Percentiles rank a stretch among this genome's conserved stretches.
Evolutionary conservation across 257 asterid genomes (phyloP).

Genomic region (Gentiana macrophylla): DNA sequence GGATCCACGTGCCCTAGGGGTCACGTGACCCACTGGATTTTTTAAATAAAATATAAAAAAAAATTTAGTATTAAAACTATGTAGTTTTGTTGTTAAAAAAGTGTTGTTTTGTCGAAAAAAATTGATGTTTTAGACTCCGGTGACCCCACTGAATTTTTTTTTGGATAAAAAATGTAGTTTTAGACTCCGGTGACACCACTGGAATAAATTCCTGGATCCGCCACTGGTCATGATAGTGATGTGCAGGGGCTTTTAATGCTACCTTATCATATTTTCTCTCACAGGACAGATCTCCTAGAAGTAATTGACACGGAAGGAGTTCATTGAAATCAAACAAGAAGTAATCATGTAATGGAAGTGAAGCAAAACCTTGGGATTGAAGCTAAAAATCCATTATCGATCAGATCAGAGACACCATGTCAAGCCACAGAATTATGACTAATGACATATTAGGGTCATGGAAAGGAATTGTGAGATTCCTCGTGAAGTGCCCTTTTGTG

Average conservation of each 20-base stretch:
- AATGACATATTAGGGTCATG: constrained; percentile 77
- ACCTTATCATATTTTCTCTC: neutral
- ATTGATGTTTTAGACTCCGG: too few species aligned
- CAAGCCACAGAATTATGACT: constrained; percentile 82
- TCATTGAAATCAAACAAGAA: constrained; percentile 46
- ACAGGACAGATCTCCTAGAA: constrained; percentile 71
- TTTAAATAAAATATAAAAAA: too few species aligned
- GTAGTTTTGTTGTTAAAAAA: too few species aligned
- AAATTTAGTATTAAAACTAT: too few species aligned
- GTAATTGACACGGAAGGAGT: constrained; percentile 92
- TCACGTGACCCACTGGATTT: too few species aligned
- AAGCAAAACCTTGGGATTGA: constrained; percentile 70
- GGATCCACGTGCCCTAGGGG: too few species aligned
- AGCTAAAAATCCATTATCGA: constrained; percentile 64
- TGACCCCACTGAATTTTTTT: too few species aligned
- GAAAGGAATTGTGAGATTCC: constrained; percentile 95
- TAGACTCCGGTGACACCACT: too few species aligned
- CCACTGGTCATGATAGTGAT: too few species aligned
- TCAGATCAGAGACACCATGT: constrained; percentile 68
- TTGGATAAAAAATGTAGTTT: too few species aligned
- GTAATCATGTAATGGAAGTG: constrained; percentile 76
- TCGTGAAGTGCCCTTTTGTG: constrained; percentile 98
- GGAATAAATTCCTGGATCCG: too few species aligned
- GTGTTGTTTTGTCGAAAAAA: too few species aligned
- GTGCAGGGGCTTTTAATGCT: constrained; percentile 5